These are phyloP conservation scores for Corylus americana DNA, from an alignment of 306 rosid species.

Conservation along the genomic window DNA sequence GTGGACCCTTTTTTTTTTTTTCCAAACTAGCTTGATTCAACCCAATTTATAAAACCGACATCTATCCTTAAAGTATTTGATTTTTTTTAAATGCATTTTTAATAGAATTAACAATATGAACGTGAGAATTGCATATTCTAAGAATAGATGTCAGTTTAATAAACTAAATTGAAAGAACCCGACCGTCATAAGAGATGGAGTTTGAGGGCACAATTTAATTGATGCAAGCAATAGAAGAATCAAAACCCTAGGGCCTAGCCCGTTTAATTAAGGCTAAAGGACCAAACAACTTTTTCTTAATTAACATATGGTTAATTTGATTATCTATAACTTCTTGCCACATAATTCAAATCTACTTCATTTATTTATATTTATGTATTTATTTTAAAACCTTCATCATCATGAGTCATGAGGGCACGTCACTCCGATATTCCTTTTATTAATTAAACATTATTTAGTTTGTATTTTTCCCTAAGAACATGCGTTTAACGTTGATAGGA, in stretches of 20 bases:
- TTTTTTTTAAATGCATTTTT: too few species aligned
- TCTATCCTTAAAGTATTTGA: too few species aligned
- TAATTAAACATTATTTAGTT: neutral
- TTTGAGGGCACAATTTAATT: neutral
- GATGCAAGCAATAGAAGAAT: neutral
- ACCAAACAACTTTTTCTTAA: neutral
- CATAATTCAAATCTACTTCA: neutral
- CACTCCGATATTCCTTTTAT: neutral
- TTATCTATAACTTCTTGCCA: neutral
- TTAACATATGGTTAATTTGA: neutral
- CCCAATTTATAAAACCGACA: too few species aligned
- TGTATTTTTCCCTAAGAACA: neutral
- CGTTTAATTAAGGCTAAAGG: neutral
- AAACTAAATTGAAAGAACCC: too few species aligned
- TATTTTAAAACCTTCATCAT: neutral
- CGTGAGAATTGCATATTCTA: too few species aligned
- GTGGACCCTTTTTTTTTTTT: too few species aligned
- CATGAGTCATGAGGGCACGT: conserved; percentile 4
- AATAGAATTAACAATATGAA: too few species aligned
- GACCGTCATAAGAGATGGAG: neutral
- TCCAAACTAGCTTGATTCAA: too few species aligned
- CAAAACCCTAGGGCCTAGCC: neutral
- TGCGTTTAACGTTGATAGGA: neutral
- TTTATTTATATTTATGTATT: neutral
- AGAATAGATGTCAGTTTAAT: too few species aligned